Conservation (phyloP, 2,329 filamentous ascomycete genomes). For the Aspergillus sp. region DNA sequence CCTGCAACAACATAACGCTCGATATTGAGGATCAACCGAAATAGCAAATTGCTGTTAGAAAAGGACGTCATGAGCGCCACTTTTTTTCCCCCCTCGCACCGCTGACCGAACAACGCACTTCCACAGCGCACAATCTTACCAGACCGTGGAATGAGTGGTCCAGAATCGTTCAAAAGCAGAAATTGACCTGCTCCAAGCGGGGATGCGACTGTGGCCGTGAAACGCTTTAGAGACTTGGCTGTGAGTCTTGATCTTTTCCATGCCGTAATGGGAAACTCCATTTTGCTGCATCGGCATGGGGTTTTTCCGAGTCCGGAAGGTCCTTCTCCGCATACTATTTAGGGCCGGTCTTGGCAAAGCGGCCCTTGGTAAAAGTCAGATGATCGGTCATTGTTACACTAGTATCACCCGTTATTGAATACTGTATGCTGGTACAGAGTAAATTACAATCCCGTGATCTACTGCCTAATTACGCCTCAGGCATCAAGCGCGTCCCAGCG, state of each 20-base stretch:
- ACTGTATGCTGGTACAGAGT: background rate
- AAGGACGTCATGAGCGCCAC: conserved; percentile 2
- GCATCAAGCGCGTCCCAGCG: background rate
- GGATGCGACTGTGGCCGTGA: background rate
- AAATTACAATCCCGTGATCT: background rate
- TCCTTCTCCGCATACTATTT: too few relatives aligned
- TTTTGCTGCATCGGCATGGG: background rate
- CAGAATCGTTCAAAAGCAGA: too few relatives aligned
- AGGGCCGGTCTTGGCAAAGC: too few relatives aligned
- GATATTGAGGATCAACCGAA: background rate
- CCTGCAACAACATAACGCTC: conserved; percentile 9
- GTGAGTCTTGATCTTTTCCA: background rate
- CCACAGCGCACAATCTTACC: background rate
- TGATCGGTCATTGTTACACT: background rate
- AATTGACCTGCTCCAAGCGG: background rate
- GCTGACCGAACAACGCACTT: background rate
- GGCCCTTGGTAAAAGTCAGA: background rate
- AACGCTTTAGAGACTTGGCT: background rate
- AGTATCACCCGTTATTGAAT: background rate
- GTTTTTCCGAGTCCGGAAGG: background rate
- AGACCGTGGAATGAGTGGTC: too few relatives aligned
- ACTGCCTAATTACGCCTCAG: background rate
- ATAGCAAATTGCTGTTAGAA: background rate
- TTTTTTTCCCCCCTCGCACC: background rate
- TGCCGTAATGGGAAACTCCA: background rate